Base-by-base conservation (phyloP, 2,329 filamentous ascomycete species). In the Aspergillus spinulosporus region DNA sequence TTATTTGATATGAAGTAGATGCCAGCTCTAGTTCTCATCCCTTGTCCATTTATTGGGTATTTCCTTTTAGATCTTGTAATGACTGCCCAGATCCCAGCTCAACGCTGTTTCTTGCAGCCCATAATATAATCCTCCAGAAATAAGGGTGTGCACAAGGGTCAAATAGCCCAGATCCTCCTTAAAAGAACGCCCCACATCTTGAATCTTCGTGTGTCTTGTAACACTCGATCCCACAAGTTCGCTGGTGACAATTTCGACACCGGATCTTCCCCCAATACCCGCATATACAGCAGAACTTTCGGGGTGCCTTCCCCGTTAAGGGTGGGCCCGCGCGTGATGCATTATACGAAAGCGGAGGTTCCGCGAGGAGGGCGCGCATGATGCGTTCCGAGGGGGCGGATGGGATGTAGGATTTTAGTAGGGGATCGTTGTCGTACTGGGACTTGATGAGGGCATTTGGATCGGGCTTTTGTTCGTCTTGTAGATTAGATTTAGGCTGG, bases 221-320 rank as follows among this genome's bases (percentile, higher is more conserved):
- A 63, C 78, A 80, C 49, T 76, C 76, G 54, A 79, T 58, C 37
- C 78, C 75, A 66, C 78, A 80, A 7, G 74, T 77, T 59, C 78
- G 64, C 51, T 74, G 69, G 52, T 74, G 76, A 61, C 78, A 80
- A 53, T 71, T 78, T 65, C 72, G 72, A 63, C 78, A 80, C 61
- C 74, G 72, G 31, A 79, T 73, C 62, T 76, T 76, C 0, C 78
- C 78, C 78, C 78, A 80, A 53, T 80, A 80, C 8, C 78, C 78
- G 61, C 78, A 80, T 58, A 80, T 75, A 48, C 72, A 72, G 61
- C 78, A 80, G 58, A 80, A 80, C 47, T 70, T 62, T 32, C 78
- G 67, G 40, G 67, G 66, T 6, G 76, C 68, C 43, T 68, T 74
- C 5, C 64, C 60, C 1, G 65, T 62, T 0, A 64, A 50, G 1